Conservation (phyloP, 106 monocot species). For the Dendrobium officinale region DNA sequence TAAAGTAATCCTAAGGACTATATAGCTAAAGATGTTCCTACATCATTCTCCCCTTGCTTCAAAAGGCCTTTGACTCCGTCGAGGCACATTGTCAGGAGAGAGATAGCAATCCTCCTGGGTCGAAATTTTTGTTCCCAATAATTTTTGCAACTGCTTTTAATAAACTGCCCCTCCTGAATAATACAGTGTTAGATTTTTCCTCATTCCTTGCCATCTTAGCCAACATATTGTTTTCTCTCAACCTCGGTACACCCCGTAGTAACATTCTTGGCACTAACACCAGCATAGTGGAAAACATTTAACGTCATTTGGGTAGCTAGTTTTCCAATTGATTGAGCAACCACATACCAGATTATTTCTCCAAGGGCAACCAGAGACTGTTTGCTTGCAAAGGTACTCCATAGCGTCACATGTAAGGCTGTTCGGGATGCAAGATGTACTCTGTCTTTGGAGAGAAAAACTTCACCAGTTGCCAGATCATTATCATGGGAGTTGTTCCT, state of each 20-base stretch:
- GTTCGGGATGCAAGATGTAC: conserved; percentile 43
- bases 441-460: conserved; percentile 13
- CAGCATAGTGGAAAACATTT: conserved; percentile 99
- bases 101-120: no score
- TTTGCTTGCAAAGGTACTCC: no score
- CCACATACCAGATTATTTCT: conserved; percentile 99
- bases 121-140: no score
- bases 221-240: conserved; percentile 91
- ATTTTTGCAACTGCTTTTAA: no score
- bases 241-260: conserved; percentile 95
- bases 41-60: no score
- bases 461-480: conserved; percentile 12
- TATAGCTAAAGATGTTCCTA: no score
- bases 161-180: no score
- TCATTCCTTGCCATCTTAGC: conserved; percentile 33
- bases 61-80: no score
- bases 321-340: conserved; percentile 99
- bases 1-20: no score
- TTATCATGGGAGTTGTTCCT: conserved; percentile 64
- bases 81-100: no score
- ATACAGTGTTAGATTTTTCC: no score
- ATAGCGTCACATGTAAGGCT: no score
- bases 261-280: conserved; percentile 99
- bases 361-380: conserved; percentile 83
- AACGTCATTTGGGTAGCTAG: conserved; percentile 99